Base-by-base conservation (phyloP, 2,329 filamentous ascomycete genomes). In the Colletotrichum orchidophilum region DNA sequence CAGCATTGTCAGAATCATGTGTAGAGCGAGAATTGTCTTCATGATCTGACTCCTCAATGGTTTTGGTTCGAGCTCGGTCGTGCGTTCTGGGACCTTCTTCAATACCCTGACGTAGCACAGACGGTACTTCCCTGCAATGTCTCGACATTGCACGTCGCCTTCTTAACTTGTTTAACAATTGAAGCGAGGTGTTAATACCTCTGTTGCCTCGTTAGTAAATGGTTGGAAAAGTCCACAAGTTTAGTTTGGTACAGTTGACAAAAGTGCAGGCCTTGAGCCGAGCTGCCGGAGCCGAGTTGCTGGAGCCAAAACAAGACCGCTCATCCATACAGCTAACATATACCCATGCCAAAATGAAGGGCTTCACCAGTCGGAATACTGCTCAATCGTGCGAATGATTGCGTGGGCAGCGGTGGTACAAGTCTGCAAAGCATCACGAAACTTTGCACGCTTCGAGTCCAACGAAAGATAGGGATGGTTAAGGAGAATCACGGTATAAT, bases 291-390 rank as follows among this genome's bases (percentile, higher is more conserved):
- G 80, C 79, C 8, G 82, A 71, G n/a, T n/a, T n/a, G 80, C 78
- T 67, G 81, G 81, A 1, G 80, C 79, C 8, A 82, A 71, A 5
- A 81, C 77, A 1, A 82, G 74, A 8, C 81, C 80, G 7, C 79
- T 77, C 79, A 81, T 82, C 81, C 81, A 82, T 0, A 75, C 73
- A 1, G 79, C 77, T 0, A 80, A 80, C 29, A 82, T 73, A 12
- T 77, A 78, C 0, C 79, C 78, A 0, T 80, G 81, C 81, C 80
- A 82, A 55, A 71, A 74, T n/a, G 74, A 61, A 2, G 71, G 71
- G 18, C 64, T 24, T 9, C 71, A 68, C 2, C 15, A 4, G 11
- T 58, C 35, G 3, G 33, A 26, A 21, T 71, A 66, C 46, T 39
- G 24, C 27, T 65, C 54, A 11, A 73, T 52, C 1, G 60, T 72